phyloP scores from a whole-genome alignment of 129 eudicot species.

The Logfia minima region DNA sequence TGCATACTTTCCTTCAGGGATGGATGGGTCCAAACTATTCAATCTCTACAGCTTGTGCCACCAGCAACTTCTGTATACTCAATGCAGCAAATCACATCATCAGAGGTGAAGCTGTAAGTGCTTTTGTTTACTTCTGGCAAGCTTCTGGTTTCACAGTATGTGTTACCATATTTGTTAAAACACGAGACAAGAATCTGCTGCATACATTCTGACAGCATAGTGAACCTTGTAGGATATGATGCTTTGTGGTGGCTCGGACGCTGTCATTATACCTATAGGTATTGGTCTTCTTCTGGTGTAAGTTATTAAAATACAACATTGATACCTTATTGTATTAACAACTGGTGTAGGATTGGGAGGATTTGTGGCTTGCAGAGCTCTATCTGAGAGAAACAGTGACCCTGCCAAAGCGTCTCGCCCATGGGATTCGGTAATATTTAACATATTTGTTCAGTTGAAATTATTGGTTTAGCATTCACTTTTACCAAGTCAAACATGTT shows the following conservation, averaged over 20 bases:
- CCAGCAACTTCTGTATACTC: conserved; percentile 89
- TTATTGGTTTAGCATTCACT: conserved; percentile 5
- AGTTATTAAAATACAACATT: not conserved
- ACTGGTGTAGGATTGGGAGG: conserved; percentile 87
- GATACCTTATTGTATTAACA: conserved; percentile 10
- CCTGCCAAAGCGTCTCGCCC: conserved; percentile 98
- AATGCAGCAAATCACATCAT: conserved; percentile 98
- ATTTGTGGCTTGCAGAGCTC: conserved; percentile 93
- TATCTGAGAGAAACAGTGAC: conserved; percentile 83
- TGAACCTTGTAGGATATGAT: conserved; percentile 69
- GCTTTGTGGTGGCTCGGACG: conserved; percentile 99
- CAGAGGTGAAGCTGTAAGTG: conserved; percentile 97
- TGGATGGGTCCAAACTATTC: conserved; percentile 99
- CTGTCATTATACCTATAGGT: conserved; percentile 94
- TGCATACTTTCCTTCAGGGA: conserved; percentile 47
- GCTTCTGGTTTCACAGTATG: not conserved
- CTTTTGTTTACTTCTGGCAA: conserved; percentile 4
- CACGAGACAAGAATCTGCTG: not conserved
- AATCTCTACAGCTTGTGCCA: conserved; percentile 95
- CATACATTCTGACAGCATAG: conserved; percentile 19
- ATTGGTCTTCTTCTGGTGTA: not conserved
- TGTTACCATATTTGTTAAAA: not conserved
- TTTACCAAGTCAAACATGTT: conserved; percentile 12
- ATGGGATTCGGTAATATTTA: conserved; percentile 79
- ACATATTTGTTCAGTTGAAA: conserved; percentile 11